Base-by-base conservation (phyloP, 108 stramenopile genomes). In the Pseudonitzschia delicatissima region DNA sequence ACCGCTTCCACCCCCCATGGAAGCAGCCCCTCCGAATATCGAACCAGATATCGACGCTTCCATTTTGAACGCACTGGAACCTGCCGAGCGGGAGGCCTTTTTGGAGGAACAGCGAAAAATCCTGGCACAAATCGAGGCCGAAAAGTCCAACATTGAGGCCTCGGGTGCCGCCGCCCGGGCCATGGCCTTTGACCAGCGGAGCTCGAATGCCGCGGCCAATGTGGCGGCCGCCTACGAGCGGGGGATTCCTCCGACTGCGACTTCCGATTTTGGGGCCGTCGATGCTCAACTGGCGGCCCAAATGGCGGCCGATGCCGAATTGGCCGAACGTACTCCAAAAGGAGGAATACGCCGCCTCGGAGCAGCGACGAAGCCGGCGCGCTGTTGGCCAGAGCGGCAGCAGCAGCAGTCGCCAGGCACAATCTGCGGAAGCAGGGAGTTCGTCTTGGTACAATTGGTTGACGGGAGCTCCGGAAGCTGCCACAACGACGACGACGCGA, bases 301-400 rank as follows among this genome's bases (percentile, higher is more conserved):
- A 74, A 17, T 88, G 52, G 77, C 75, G 50, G 83, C 83, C 48
- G 91, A 93, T 77, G 64, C 80, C 29, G 78, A 88, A 67, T 48
- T 93, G 58, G 91, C 91, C 1, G 85, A 93, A 75, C 68, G 79
- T 36, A 64, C 89, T 52, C 29, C 88, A 90, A 78, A 82, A 79
- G 37, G 86, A 92, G 68, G 84, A 86, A 66, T 87, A 87, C 69
- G 80, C 71, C 34, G 7, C 7, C 42, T 8, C 13, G 69, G 50
- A 12, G 37, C 39, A 17, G 47, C 51, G 18, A 12, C 36, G 23
- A 32, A 27, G 15, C 28, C 8, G 27, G 28, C 23, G 5, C 17
- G 35, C 27, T 62, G 45, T 13, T 40, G 25, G 2, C 58, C 50
- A 26, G 18, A 32, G 5, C 47, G 25, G 23, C 42, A 44, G 20